A percentile compares a stretch with the other conserved stretches of the same genome.
Conservation (phyloP, 2,329 filamentous ascomycete species). For the Cytospora paraplurivora region DNA sequence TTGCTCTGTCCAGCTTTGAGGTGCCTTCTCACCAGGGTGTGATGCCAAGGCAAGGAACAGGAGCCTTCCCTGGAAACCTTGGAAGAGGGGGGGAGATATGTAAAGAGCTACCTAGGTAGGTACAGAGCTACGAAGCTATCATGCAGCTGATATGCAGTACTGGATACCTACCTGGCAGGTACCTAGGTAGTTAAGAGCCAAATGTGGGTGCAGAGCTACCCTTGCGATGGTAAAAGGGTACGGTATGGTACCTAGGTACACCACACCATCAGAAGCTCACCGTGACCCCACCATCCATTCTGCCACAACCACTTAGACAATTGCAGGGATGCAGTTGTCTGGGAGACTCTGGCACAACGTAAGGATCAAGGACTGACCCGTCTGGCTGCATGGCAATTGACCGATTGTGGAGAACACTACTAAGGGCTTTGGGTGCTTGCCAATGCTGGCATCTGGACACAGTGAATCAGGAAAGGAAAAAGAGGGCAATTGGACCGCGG, state of each 20-base stretch:
- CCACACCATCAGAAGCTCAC: slow-evolving; percentile 8
- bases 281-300: background rate
- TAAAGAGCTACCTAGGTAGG: no score
- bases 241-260: slow-evolving; percentile 1
- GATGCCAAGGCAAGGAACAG: no score
- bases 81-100: no score
- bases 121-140: no score
- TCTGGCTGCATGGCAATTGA: slow-evolving; percentile 1
- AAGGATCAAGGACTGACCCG: background rate
- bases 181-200: no score
- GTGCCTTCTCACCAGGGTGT: no score
- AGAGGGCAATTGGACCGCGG: background rate
- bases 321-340: background rate
- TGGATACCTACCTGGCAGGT: no score
- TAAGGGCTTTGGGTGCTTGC: background rate
- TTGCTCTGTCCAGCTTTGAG: no score
- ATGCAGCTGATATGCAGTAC: no score
- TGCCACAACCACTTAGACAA: background rate
- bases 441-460: background rate
- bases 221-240: no score
- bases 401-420: background rate
- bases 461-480: background rate
- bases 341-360: background rate
- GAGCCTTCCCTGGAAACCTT: no score
- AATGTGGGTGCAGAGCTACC: no score